Conservation (phyloP, 2,329 filamentous ascomycete genomes). For the Cercospora citrullina region DNA sequence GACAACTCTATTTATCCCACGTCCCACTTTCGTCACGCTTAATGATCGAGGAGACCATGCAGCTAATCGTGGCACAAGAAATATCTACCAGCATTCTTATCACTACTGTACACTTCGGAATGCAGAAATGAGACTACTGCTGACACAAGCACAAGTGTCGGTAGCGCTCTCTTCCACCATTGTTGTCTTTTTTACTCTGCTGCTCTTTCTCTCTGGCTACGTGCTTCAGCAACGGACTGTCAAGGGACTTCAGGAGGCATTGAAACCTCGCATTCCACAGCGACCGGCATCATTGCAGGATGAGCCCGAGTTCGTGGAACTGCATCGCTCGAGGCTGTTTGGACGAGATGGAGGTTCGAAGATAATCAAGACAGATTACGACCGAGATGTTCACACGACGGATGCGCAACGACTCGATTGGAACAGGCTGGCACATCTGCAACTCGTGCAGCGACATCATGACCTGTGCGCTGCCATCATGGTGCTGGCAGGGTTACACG, state of each 20-base stretch:
- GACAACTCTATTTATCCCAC: slow-evolving; percentile 2
- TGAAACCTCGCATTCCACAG: slow-evolving; percentile 56
- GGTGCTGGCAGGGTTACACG: slow-evolving; percentile 50
- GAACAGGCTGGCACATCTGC: slow-evolving; percentile 50
- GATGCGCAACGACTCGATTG: slow-evolving; percentile 42
- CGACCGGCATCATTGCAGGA: slow-evolving; percentile 34
- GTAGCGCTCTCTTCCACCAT: slow-evolving; percentile 62
- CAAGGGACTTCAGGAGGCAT: slow-evolving; percentile 70
- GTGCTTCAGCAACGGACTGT: slow-evolving; percentile 84
- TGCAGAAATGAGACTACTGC: slow-evolving; percentile 25
- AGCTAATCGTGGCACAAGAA: slow-evolving; percentile 14
- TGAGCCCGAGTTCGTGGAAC: slow-evolving; percentile 17
- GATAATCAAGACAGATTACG: slow-evolving; percentile 34
- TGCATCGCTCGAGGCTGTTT: slow-evolving; percentile 35
- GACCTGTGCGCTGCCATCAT: slow-evolving; percentile 54
- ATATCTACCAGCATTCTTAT: slow-evolving; percentile 17
- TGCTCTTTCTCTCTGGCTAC: slow-evolving; percentile 87
- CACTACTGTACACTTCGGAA: slow-evolving; percentile 11
- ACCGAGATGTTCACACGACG: slow-evolving; percentile 27
- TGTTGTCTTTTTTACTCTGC: slow-evolving; percentile 74
- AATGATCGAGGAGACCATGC: slow-evolving; percentile 5
- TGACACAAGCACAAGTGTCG: slow-evolving; percentile 68
- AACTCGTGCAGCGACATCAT: slow-evolving; percentile 47
- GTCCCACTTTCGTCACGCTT: neutral
- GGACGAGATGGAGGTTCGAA: slow-evolving; percentile 25